These are phyloP conservation scores for Penicillium corylophilum DNA, from an alignment of 2,329 filamentous ascomycete species.

Conservation along the genomic window DNA sequence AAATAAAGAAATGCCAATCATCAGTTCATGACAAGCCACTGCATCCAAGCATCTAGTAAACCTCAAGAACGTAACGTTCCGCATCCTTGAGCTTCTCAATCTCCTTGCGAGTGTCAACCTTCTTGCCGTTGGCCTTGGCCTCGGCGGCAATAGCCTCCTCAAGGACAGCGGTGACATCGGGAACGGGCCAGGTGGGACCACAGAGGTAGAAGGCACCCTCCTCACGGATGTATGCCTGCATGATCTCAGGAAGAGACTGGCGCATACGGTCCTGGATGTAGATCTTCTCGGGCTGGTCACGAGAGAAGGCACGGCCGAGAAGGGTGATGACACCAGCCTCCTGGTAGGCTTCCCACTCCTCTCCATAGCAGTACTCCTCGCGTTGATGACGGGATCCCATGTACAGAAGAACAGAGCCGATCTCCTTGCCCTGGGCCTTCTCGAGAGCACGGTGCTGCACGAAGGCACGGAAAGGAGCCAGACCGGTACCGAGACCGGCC, in stretches of 20 bases:
- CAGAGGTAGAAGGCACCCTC: conserved; percentile 96
- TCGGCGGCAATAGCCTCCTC: conserved; percentile 86
- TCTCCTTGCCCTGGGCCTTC: conserved; percentile 93
- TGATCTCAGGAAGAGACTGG: conserved; percentile 77
- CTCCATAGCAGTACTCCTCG: conserved; percentile 97
- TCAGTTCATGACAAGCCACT: conserved; percentile 15
- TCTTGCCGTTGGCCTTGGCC: conserved; percentile 66
- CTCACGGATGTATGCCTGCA: conserved; percentile 80
- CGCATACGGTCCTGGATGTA: conserved; percentile 99
- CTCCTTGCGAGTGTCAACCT: conserved; percentile 82
- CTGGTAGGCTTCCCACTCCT: conserved; percentile 98
- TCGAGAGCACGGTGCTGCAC: conserved; percentile 98
- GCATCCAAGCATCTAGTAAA: conserved; percentile 65
- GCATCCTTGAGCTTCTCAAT: conserved; percentile 98
- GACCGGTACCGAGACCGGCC: conserved; percentile 96
- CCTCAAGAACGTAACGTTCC: conserved; percentile 90
- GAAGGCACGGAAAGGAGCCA: conserved; percentile 98
- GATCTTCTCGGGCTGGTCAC: conserved; percentile 97
- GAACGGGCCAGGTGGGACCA: conserved; percentile 96
- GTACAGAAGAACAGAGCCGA: conserved; percentile 90
- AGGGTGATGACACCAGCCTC: conserved; percentile 94
- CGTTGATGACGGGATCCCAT: conserved; percentile 96
- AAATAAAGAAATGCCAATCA: conserved; percentile 16
- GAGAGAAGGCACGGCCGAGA: conserved; percentile 88
- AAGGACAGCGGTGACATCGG: conserved; percentile 89